These are phyloP conservation scores for Hanseniaspora occidentalis DNA, from an alignment of 805 yeast species.

Conservation along the genomic window DNA sequence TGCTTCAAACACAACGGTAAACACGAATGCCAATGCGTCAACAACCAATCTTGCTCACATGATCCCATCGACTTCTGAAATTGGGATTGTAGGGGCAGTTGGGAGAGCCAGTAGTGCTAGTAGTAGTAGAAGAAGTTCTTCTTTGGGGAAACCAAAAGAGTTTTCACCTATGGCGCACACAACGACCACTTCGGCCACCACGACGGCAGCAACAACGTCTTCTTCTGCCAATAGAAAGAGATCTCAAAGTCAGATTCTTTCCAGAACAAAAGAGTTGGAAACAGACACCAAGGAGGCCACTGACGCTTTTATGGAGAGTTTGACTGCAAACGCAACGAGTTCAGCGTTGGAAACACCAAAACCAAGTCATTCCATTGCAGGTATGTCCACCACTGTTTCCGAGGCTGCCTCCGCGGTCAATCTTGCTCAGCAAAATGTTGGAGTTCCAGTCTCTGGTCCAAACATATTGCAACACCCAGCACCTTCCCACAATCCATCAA, in stretches of 20 bases:
- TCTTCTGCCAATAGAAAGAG: neutral
- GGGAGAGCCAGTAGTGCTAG: neutral
- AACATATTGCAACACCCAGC: neutral
- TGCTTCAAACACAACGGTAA: constrained; percentile 9
- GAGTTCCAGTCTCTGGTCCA: no score
- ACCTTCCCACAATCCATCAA: neutral
- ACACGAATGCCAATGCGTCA: constrained; percentile 5
- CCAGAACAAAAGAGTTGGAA: neutral
- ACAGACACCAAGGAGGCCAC: constrained; percentile 11
- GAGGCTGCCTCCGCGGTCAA: neutral
- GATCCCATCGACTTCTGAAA: neutral
- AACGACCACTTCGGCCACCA: neutral
- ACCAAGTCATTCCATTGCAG: neutral
- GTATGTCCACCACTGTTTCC: neutral
- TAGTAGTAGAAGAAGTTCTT: constrained; percentile 2
- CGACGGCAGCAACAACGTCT: neutral
- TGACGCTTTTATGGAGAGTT: constrained; percentile 23
- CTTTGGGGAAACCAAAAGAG: constrained; percentile 1
- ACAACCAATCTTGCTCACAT: constrained; percentile 9
- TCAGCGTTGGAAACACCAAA: constrained; percentile 1
- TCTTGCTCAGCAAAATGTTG: no score
- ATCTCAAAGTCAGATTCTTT: neutral
- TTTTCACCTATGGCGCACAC: neutral
- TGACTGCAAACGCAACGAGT: constrained; percentile 25
- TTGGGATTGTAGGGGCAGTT: neutral